Conservation (phyloP, 768 basidiomycete genomes). For the Ramaria rubella region DNA sequence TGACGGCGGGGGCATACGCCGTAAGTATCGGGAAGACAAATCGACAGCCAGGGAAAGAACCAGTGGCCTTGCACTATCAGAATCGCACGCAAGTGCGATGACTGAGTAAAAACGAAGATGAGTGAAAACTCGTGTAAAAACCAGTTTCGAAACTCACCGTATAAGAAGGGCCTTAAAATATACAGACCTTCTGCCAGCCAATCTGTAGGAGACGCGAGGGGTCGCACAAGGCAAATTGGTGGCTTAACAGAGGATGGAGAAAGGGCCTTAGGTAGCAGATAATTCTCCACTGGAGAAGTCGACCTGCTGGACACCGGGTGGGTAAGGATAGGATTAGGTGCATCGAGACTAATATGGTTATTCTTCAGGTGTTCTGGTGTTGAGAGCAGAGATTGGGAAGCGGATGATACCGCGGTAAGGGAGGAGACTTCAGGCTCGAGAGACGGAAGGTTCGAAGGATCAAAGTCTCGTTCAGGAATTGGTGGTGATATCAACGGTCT, state of each 20-base stretch:
- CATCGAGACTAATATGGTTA: constrained; percentile 56
- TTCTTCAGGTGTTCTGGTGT: constrained; percentile 80
- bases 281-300: constrained; percentile 66
- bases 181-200: constrained; percentile 73
- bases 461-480: constrained; percentile 84
- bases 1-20: constrained; percentile 57
- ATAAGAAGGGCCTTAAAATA: constrained; percentile 65
- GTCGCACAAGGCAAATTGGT: constrained; percentile 57
- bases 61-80: constrained; percentile 46
- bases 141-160: constrained; percentile 44
- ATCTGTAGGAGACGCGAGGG: constrained; percentile 56
- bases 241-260: constrained; percentile 66
- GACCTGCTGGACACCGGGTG: constrained; percentile 44
- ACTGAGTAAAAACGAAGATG: background rate
- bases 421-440: constrained; percentile 39
- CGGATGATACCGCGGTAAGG: constrained; percentile 54
- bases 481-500: constrained; percentile 72
- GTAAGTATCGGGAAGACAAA: constrained; percentile 66
- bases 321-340: constrained; percentile 55
- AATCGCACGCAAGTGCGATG: constrained; percentile 1
- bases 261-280: constrained; percentile 74
- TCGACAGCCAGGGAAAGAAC: constrained; percentile 61
- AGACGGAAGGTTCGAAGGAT: constrained; percentile 59
- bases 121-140: background rate
- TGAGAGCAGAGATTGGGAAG: constrained; percentile 43